A percentile compares a stretch with the other conserved stretches of the same genome.
Conservation (phyloP, 495 filamentous ascomycete genomes). For the Aspergillus nidulans region DNA sequence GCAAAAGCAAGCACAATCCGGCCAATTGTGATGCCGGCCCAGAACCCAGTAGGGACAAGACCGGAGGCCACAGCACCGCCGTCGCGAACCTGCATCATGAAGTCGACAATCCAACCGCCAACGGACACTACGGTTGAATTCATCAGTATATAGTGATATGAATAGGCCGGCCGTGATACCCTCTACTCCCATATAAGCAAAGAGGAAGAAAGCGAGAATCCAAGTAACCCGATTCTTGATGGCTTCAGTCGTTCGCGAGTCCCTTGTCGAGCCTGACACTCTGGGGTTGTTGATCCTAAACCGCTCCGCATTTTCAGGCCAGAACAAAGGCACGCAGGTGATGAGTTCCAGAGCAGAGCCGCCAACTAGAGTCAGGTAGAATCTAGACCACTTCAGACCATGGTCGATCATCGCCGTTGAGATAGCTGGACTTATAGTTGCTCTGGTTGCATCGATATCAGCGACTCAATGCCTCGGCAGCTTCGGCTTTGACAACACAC, state of each 20-base stretch:
- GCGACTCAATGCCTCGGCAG: neutral
- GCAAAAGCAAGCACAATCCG: slow-evolving; percentile 58
- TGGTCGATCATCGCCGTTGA: slow-evolving; percentile 10
- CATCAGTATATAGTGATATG: neutral
- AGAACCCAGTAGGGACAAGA: slow-evolving; percentile 12
- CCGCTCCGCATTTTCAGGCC: slow-evolving; percentile 3
- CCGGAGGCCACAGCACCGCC: slow-evolving; percentile 6
- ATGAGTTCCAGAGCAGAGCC: slow-evolving; percentile 2
- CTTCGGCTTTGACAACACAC: neutral
- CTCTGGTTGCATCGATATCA: neutral
- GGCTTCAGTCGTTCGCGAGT: slow-evolving; percentile 6
- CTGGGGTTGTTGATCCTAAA: slow-evolving; percentile 8
- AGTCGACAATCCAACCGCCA: slow-evolving; percentile 12
- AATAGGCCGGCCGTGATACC: neutral
- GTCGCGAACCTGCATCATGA: slow-evolving; percentile 12
- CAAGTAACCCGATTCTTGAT: slow-evolving; percentile 8
- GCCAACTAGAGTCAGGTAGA: slow-evolving; percentile 2
- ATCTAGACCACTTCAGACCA: slow-evolving; percentile 4
- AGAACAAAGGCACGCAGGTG: slow-evolving; percentile 6
- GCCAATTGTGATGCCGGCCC: slow-evolving; percentile 53
- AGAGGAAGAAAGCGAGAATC: slow-evolving; percentile 12
- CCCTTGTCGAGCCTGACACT: neutral
- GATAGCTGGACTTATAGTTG: slow-evolving; percentile 8
- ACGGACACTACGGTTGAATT: slow-evolving; percentile 5
- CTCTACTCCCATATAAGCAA: slow-evolving; percentile 14